A percentile compares a stretch with the other conserved stretches of the same genome.
Conservation (phyloP, 2,329 filamentous ascomycete species). For the Ceratocystiopsis minuta region DNA sequence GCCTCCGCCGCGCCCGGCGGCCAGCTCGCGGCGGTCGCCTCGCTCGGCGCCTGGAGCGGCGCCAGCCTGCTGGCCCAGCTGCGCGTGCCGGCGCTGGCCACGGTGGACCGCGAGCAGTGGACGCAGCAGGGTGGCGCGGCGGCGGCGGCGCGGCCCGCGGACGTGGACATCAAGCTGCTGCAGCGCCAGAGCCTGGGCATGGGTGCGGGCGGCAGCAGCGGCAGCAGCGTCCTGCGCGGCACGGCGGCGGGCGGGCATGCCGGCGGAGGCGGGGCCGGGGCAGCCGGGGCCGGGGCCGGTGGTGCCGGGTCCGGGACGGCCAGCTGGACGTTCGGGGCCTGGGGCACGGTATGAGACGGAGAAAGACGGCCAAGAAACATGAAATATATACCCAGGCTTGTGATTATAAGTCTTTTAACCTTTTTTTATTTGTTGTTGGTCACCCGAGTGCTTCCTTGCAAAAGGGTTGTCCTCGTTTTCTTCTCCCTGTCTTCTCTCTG, state of each 20-base stretch:
- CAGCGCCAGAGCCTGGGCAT: constrained; percentile 46
- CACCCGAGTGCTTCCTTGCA: background rate
- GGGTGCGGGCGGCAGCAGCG: constrained; percentile 20
- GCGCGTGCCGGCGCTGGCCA: constrained; percentile 48
- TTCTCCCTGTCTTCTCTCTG: too few relatives aligned
- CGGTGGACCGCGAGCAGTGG: constrained; percentile 56
- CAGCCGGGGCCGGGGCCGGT: too few relatives aligned
- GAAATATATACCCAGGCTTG: background rate
- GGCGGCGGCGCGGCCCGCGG: constrained; percentile 40
- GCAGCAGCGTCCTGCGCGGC: background rate
- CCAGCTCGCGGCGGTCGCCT: constrained; percentile 47
- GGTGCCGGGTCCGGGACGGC: constrained; percentile 16
- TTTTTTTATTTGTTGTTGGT: background rate
- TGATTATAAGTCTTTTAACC: background rate
- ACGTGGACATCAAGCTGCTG: constrained; percentile 38
- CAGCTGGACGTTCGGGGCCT: constrained; percentile 45
- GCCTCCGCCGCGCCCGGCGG: constrained; percentile 15
- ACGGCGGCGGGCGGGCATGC: too few relatives aligned
- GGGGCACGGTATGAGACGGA: constrained; percentile 29
- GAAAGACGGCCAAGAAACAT: background rate
- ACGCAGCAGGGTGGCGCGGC: constrained; percentile 42
- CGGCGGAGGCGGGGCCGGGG: too few relatives aligned
- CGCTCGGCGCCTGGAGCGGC: constrained; percentile 56
- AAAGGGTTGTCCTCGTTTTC: too few relatives aligned
- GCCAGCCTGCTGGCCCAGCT: constrained; percentile 53